phyloP scores from a whole-genome alignment of 306 rosid genomes.

The Corylus americana region DNA sequence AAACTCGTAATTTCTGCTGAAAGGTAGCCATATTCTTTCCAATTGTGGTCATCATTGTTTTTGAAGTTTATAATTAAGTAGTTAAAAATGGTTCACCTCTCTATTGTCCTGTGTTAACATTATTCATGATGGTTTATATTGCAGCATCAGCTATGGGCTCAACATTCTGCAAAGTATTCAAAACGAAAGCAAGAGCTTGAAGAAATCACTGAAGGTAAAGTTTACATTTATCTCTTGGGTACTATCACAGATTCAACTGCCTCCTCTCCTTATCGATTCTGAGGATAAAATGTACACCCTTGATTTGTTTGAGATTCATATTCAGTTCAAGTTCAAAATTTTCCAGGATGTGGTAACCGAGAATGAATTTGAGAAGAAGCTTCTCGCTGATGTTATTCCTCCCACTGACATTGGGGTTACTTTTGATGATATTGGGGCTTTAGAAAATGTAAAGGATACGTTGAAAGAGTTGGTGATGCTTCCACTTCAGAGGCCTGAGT shows the following conservation, averaged over 20 bases:
- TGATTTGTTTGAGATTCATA: neutral
- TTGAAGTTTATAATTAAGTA: neutral
- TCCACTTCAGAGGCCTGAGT: slow-evolving; percentile 93
- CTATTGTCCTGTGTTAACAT: slow-evolving; percentile 21
- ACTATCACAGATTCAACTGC: neutral
- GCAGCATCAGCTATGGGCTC: slow-evolving; percentile 78
- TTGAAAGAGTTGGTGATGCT: slow-evolving; percentile 97
- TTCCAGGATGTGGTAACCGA: slow-evolving; percentile 91
- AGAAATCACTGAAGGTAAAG: slow-evolving; percentile 80
- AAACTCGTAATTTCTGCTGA: slow-evolving; percentile 69
- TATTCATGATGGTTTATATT: slow-evolving; percentile 28
- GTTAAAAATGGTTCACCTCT: slow-evolving; percentile 5
- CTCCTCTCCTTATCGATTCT: slow-evolving; percentile 1
- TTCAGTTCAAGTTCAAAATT: neutral
- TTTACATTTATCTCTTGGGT: neutral
- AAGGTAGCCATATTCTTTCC: slow-evolving; percentile 51
- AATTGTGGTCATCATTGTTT: slow-evolving; percentile 3
- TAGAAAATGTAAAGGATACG: slow-evolving; percentile 94
- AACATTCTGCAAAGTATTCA: slow-evolving; percentile 71
- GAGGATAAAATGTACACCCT: neutral
- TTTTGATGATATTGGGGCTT: slow-evolving; percentile 94
- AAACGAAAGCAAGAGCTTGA: slow-evolving; percentile 68
- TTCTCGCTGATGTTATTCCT: slow-evolving; percentile 90
- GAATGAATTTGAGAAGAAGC: slow-evolving; percentile 91
- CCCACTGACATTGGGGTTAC: slow-evolving; percentile 90